Conservation (phyloP, 148 eudicot species). For the Talinum fruticosum region DNA sequence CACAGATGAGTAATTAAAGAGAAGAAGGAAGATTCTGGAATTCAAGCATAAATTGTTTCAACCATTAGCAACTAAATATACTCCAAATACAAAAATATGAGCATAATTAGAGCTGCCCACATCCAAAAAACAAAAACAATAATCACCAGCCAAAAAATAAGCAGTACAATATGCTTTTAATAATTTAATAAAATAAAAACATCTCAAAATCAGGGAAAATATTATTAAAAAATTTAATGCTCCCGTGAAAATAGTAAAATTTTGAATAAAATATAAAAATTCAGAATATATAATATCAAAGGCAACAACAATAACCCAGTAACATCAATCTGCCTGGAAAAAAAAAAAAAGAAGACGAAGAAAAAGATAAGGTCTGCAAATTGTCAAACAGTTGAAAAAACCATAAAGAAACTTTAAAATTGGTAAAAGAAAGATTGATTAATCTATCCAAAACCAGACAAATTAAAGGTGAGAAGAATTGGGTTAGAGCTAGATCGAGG, state of each 20-base stretch:
- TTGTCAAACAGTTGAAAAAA: neutral
- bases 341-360: neutral
- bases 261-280: too few species aligned
- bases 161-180: neutral
- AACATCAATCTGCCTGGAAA: neutral
- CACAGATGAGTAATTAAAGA: neutral
- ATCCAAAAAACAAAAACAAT: neutral
- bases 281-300: too few species aligned
- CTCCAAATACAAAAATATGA: neutral
- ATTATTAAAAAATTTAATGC: too few species aligned
- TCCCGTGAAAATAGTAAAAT: neutral
- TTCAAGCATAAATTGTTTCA: conserved; percentile 10
- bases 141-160: neutral
- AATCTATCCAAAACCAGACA: neutral
- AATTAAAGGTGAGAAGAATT: too few species aligned
- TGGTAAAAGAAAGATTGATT: neutral
- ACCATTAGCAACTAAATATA: neutral
- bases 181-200: neutral
- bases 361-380: neutral
- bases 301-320: neutral
- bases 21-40: conserved; percentile 1
- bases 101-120: neutral
- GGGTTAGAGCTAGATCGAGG: too few species aligned
- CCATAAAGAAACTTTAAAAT: neutral
- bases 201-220: neutral